Conservation (phyloP, 805 yeast species). For the Teunomyces panamensis region DNA sequence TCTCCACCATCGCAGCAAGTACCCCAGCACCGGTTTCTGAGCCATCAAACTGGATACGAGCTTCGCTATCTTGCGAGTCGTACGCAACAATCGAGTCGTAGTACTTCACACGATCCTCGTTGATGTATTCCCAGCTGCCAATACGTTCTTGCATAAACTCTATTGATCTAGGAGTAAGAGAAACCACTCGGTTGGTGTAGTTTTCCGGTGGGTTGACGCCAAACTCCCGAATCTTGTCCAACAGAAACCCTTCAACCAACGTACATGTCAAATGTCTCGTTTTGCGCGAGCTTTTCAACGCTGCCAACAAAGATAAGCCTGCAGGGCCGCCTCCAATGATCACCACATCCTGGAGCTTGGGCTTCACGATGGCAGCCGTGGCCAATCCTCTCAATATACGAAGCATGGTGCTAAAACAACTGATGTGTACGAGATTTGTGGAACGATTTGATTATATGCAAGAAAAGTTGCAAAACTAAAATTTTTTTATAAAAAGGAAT, state of each 20-base stretch:
- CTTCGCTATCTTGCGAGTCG: constrained; percentile 68
- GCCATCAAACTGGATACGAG: constrained; percentile 69
- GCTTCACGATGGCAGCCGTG: constrained; percentile 2
- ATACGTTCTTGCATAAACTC: constrained; percentile 57
- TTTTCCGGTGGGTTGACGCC: constrained; percentile 39
- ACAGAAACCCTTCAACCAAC: constrained; percentile 69
- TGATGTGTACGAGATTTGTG: not conserved
- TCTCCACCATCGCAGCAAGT: constrained; percentile 84
- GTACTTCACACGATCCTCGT: constrained; percentile 67
- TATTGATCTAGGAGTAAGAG: constrained; percentile 80
- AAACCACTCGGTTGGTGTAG: constrained; percentile 77
- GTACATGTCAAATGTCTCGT: constrained; percentile 60
- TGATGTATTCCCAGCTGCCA: constrained; percentile 73
- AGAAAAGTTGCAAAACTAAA: not conserved
- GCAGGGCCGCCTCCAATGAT: constrained; percentile 98
- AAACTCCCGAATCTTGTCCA: constrained; percentile 53
- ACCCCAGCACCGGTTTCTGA: constrained; percentile 40
- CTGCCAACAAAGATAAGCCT: constrained; percentile 82
- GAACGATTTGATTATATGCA: constrained; percentile 3
- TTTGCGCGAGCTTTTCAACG: constrained; percentile 64
- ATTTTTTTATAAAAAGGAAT: no score
- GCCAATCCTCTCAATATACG: constrained; percentile 7
- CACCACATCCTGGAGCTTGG: constrained; percentile 56
- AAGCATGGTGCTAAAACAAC: not conserved
- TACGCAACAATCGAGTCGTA: constrained; percentile 83